Evolutionary conservation across 2,329 filamentous ascomycete genomes (phyloP), one percentile per base, ranked within the genome.

Genomic region (Aspergillus brasiliensis): DNA sequence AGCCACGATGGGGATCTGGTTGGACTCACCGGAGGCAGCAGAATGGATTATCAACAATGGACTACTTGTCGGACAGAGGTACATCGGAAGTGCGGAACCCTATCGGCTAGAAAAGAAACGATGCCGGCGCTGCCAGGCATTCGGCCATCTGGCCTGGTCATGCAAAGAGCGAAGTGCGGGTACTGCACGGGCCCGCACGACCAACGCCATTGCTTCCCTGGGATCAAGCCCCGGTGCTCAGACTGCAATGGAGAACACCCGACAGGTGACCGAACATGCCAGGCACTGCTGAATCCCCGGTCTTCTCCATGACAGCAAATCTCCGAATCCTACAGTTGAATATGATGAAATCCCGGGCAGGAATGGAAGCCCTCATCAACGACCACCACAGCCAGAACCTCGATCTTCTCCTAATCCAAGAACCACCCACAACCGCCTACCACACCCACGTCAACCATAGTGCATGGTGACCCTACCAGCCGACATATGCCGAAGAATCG

Each of bases 311-410:
- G 17, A 57, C 34, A 37, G 11, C 19, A 48, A 63, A 56, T 42
- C 44, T 60, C n/a, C 37, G 47, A 10, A 31, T 62, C 46, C 51
- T 62, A 40, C 46, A 62, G 25, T 21, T 61, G 15, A 63, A 69
- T 34, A 69, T 67, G 0, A 66, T 64, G 56, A 72, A 69, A 65
- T 71, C 62, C 0, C 56, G 60, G 15, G 31, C 59, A 31, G 47
- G 59, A 8, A 73, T 72, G 58, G 66, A 72, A 51, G 70, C 64
- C 8, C 66, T 74, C 5, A 69, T 73, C 40, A 73, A 72, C 17
- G 56, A 73, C 42, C 57, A 48, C 21, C 21, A 65, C 19, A 71
- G 55, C 46, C 56, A 67, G 46, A 56, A 67, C 10, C 64, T 73
- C 2, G 67, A 74, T 31, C 31, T 73, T 0, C 59, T 68, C 2